A percentile compares a stretch with the other conserved stretches of the same genome.
Conservation (phyloP, 345 rosid genomes). For the Heritiera fomes region DNA sequence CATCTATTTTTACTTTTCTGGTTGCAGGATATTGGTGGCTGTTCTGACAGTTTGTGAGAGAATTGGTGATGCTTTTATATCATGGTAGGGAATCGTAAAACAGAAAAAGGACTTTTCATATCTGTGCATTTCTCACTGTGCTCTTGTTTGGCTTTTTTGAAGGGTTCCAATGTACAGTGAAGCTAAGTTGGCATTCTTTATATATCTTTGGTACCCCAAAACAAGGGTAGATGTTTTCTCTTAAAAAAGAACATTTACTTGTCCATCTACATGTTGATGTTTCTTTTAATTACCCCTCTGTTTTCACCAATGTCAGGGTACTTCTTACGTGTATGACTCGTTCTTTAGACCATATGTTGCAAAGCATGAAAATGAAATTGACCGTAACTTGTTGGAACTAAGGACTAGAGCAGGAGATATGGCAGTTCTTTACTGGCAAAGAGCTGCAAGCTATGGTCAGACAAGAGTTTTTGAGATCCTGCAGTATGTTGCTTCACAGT, state of each 20-base stretch:
- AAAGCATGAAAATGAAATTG: slow-evolving; percentile 68
- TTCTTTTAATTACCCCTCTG: slow-evolving; percentile 12
- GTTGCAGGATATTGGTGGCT: slow-evolving; percentile 76
- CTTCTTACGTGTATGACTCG: slow-evolving; percentile 54
- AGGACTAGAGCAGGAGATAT: slow-evolving; percentile 53
- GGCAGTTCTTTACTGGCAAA: slow-evolving; percentile 52
- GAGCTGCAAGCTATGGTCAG: slow-evolving; percentile 58
- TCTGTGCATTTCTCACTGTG: neutral
- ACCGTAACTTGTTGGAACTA: slow-evolving; percentile 57
- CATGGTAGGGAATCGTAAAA: slow-evolving; percentile 48
- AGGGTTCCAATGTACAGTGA: slow-evolving; percentile 87
- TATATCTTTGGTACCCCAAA: slow-evolving; percentile 78
- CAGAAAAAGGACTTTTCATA: neutral
- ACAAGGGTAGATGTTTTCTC: slow-evolving; percentile 52
- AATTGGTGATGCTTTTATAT: slow-evolving; percentile 66
- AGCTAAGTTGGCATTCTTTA: slow-evolving; percentile 73
- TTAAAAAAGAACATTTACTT: neutral
- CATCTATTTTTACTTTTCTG: neutral
- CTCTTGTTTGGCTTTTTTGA: slow-evolving; percentile 27
- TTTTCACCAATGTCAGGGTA: slow-evolving; percentile 45
- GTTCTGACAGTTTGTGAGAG: slow-evolving; percentile 64
- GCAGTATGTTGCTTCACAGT: slow-evolving; percentile 56
- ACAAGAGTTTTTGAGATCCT: slow-evolving; percentile 50
- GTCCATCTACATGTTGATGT: neutral
- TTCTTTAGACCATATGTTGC: slow-evolving; percentile 51